Evolutionary conservation across 1,284 basidiomycete genomes (phyloP), one percentile per base, ranked within the genome.

Genomic region (Apiotrichum gamsii): DNA sequence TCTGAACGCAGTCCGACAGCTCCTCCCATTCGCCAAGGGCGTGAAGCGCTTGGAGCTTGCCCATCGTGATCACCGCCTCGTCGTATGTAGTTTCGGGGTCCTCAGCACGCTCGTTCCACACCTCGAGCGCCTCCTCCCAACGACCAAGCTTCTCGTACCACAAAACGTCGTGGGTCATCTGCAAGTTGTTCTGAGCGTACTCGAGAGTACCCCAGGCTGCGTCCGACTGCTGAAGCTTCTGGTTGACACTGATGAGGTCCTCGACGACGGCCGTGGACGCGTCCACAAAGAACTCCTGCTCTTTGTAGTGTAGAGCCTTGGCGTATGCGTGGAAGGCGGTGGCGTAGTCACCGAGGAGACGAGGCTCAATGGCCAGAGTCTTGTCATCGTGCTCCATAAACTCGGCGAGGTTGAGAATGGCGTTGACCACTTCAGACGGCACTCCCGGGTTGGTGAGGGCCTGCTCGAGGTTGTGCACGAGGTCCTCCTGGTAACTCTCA

Each of bases 361-460:
- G 82, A 56, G 94, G 85, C 60, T 96, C 90, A 58, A 98, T 96
- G 0, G 91, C 90, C 2, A 98, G 77, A 1, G 89, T 81, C 68
- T 96, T 96, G 70, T 98, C 95, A 70, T 98, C 94, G 62, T 97
- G 95, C 72, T 98, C 95, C 89, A 98, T 96, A 69, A 98, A 98
- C 70, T 99, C 95, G 8, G 93, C 91, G n/a, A 98, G 78, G 69
- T 93, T 93, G 52, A 99, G 80, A 24, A 98, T 77, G 39, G 88
- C 82, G 67, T 96, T 90, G n/a, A 95, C 88, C 25, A 98, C 80
- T 46, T 97, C 93, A 4, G 88, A 80, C 0, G 94, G 90, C 3
- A 90, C 83, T 4, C 78, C 81, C 11, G 79, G 76, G 77, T 90
- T 52, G 20, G 85, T 88, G 57, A 98, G 86, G 0, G 95, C 94